Percentiles rank a stretch among this genome's conserved stretches.
Conservation (phyloP, 768 basidiomycete species). For the Termitomyces heimii region DNA sequence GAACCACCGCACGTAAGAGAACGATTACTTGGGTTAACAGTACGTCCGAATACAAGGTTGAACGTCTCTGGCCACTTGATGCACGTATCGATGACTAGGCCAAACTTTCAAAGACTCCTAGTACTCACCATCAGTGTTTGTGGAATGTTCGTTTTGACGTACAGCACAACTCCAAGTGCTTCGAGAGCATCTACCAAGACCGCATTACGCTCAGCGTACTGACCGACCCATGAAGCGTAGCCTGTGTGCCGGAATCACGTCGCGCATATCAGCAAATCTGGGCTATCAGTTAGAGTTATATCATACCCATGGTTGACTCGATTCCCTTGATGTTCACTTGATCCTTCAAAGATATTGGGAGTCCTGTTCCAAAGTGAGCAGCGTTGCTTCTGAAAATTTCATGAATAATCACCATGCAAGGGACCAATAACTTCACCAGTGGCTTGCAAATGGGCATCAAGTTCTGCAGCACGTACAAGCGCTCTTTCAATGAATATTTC, state of each 20-base stretch:
- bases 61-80: constrained; percentile 68
- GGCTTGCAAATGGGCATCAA: constrained; percentile 55
- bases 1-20: constrained; percentile 73
- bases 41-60: constrained; percentile 78
- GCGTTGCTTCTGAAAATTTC: neutral
- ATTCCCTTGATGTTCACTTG: constrained; percentile 64
- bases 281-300: constrained; percentile 11
- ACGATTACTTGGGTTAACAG: constrained; percentile 69
- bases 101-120: no score
- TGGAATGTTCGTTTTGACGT: constrained; percentile 67
- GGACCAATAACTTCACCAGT: constrained; percentile 68
- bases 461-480: constrained; percentile 51
- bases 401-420: constrained; percentile 45
- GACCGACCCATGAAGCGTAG: constrained; percentile 70
- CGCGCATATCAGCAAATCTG: neutral
- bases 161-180: constrained; percentile 62
- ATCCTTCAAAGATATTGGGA: constrained; percentile 74
- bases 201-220: constrained; percentile 50
- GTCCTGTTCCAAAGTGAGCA: constrained; percentile 17
- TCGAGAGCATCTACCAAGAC: constrained; percentile 63
- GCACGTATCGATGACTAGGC: neutral
- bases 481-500: constrained; percentile 80
- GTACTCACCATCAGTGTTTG: constrained; percentile 64
- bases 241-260: constrained; percentile 31
- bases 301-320: constrained; percentile 60